Evolutionary conservation across 306 rosid species (phyloP).

Genomic region (Cajanus cajan): DNA sequence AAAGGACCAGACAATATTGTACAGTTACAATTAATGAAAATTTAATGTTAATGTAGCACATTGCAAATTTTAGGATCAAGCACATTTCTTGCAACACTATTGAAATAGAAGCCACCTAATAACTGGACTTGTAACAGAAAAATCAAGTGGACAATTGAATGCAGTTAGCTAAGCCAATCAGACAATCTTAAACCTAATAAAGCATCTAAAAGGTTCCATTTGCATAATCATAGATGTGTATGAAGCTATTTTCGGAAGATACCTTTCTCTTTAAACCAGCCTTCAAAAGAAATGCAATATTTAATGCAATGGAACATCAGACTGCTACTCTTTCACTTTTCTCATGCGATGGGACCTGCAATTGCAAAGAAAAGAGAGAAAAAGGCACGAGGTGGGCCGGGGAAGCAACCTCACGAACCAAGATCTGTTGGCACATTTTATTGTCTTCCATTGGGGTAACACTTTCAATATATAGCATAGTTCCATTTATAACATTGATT

Average conservation of each 20-base stretch:
- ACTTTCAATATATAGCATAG: background rate
- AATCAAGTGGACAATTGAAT: background rate
- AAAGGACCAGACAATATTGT: too few species aligned
- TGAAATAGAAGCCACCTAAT: slow-evolving; percentile 3
- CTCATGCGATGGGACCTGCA: slow-evolving; percentile 1
- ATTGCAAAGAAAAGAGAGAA: background rate
- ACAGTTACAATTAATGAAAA: background rate
- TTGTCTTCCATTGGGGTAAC: slow-evolving; percentile 6
- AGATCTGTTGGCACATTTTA: background rate
- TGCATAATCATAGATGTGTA: background rate
- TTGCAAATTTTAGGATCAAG: background rate
- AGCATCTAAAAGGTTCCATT: background rate
- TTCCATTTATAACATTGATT: background rate
- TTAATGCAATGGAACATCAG: background rate
- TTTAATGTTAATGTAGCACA: background rate
- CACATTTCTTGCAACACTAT: background rate
- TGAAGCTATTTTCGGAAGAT: background rate
- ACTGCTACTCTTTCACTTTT: background rate
- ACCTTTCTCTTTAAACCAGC: slow-evolving; percentile 17
- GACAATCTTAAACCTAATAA: background rate
- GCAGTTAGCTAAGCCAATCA: background rate
- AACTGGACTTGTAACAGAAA: background rate
- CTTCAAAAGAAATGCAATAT: slow-evolving; percentile 10
- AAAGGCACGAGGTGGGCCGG: background rate
- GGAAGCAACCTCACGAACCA: slow-evolving; percentile 21